Base-by-base conservation (phyloP, 1,284 basidiomycete species). In the Lentinula novae-zelandiae region DNA sequence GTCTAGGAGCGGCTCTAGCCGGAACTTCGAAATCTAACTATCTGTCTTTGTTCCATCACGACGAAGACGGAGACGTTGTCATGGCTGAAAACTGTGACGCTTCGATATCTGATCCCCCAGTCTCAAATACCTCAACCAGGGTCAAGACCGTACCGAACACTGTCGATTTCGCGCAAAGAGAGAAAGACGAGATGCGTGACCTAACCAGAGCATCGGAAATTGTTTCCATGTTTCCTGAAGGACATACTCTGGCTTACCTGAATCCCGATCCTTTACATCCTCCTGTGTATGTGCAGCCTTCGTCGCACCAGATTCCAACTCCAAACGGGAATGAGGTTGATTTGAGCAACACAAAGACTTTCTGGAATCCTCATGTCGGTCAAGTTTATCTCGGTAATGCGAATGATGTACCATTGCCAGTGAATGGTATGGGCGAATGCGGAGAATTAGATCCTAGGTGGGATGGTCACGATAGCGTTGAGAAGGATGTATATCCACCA, bases 121-220 rank as follows among this genome's bases (percentile, higher is more conserved):
- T 13, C 34, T 36, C 36, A 8, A 9, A 27, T 27, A 27, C n/a
- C n/a, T 38, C 51, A 7, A 20, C 36, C 34, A 38, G 51, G n/a
- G 6, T 66, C 57, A 65, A 67, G 60, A 57, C 60, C 48, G 72
- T 69, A 59, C 76, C 80, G 52, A 87, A 87, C 71, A 89, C 85
- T 15, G 82, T 90, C 66, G 84, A 89, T 69, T 90, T 92, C 72
- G 84, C 87, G 17, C 80, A 84, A 67, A 78, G 90, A 39, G 95
- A 97, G 76, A 86, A 87, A 71, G 90, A 93, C 63, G 95, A 96
- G 76, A 96, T 96, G 91, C 81, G 89, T 31, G 87, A 91, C 67
- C 78, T 96, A 62, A 97, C 95, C 0, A 83, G 85, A 55, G 93
- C 93, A 2, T 87, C 85, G 34, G 91, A 95, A 76, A 94, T 96